Percentiles rank a stretch among this genome's conserved stretches.
Evolutionary conservation across 176 grass and related monocot species (phyloP).

Genomic region (Musa itinerans): DNA sequence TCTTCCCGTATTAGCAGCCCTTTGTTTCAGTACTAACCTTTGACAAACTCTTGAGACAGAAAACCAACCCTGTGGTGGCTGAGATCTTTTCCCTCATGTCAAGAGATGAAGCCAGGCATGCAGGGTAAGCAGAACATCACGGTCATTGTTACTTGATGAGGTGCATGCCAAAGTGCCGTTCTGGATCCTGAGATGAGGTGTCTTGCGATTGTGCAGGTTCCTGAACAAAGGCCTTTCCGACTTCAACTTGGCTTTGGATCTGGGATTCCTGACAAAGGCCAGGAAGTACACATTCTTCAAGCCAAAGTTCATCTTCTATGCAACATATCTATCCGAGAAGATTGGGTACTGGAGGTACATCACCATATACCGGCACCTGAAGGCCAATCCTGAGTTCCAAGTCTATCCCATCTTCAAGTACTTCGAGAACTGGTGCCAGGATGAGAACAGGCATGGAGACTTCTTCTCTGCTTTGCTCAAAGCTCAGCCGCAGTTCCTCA

Average conservation of each 20-base stretch:
- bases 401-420: conserved; percentile 97
- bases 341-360: conserved; percentile 99
- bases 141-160: no score
- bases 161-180: no score
- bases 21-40: neutral
- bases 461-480: conserved; percentile 92
- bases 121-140: conserved; percentile 46
- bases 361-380: conserved; percentile 90
- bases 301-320: conserved; percentile 98
- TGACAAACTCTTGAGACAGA: conserved; percentile 31
- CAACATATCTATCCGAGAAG: conserved; percentile 92
- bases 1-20: no score
- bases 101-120: conserved; percentile 94
- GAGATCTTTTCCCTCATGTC: conserved; percentile 99
- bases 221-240: conserved; percentile 96
- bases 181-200: no score
- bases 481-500: conserved; percentile 91
- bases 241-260: conserved; percentile 91
- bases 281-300: conserved; percentile 99
- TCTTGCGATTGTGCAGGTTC: conserved; percentile 36
- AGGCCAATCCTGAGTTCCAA: conserved; percentile 78
- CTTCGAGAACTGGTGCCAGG: conserved; percentile 99
- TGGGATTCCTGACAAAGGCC: conserved; percentile 95
- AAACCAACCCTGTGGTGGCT: conserved; percentile 94
- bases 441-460: conserved; percentile 88